These are phyloP conservation scores for Ustilago curta DNA, from an alignment of 1,284 basidiomycete species.

Conservation along the genomic window DNA sequence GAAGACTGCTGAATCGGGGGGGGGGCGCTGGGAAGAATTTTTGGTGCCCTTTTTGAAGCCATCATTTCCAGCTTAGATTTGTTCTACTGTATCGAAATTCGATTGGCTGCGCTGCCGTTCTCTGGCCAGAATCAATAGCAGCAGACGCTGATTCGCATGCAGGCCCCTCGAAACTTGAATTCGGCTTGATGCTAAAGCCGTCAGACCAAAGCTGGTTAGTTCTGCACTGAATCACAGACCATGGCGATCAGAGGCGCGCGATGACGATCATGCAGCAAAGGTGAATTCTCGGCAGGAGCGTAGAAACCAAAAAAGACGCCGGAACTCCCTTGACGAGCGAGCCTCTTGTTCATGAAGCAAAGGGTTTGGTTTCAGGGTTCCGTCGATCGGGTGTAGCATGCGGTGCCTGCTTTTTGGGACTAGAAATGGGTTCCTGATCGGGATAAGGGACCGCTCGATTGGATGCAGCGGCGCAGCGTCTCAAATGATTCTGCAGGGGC, in stretches of 20 bases:
- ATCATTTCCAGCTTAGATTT: no score
- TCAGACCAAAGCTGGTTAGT: neutral
- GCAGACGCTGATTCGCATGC: no score
- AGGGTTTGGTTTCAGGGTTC: neutral
- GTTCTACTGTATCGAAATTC: no score
- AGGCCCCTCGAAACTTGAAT: no score
- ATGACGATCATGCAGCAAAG: neutral
- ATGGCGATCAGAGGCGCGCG: neutral
- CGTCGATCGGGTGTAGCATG: neutral
- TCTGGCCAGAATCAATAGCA: no score
- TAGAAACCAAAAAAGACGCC: neutral
- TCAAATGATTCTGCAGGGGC: neutral
- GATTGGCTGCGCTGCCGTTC: no score
- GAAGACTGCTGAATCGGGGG: no score
- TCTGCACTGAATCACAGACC: neutral
- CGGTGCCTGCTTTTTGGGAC: neutral
- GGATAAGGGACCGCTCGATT: constrained; percentile 7
- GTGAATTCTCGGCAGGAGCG: no score
- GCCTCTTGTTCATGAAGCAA: neutral
- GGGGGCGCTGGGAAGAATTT: no score
- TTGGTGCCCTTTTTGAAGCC: no score
- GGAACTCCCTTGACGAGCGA: constrained; percentile 4
- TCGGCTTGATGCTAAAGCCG: neutral
- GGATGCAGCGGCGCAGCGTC: constrained; percentile 9
- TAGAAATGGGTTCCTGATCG: neutral